Percentiles rank a stretch among this genome's conserved stretches.
phyloP scores from a whole-genome alignment of 2,329 filamentous ascomycete species.

The Elsinoe australis region DNA sequence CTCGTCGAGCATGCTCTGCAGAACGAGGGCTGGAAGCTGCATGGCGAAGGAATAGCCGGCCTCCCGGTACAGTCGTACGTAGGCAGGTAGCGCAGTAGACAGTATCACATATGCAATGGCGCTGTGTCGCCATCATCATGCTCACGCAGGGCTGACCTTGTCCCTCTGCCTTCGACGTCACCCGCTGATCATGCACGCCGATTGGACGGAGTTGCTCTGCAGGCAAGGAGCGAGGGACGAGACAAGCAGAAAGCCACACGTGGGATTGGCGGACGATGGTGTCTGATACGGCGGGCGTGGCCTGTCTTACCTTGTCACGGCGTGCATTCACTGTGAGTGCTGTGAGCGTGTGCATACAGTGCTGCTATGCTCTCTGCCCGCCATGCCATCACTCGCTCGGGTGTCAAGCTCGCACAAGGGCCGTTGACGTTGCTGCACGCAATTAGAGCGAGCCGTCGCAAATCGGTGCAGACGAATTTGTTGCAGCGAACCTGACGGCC shows the following conservation, averaged over 20 bases:
- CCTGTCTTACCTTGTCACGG: conserved; percentile 1
- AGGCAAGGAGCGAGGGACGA: background rate
- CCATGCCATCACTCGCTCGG: no score
- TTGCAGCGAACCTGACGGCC: background rate
- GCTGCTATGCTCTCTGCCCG: no score
- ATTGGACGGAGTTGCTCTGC: background rate
- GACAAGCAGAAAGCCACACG: conserved; percentile 15
- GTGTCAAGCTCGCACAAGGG: conserved; percentile 11
- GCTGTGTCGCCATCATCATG: no score
- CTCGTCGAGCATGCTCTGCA: no score
- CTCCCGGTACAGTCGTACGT: background rate
- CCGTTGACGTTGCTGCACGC: conserved; percentile 10
- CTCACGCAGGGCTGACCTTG: conserved; percentile 8
- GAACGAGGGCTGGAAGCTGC: no score
- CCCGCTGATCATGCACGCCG: conserved; percentile 9
- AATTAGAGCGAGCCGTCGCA: conserved; percentile 5
- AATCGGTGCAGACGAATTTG: background rate
- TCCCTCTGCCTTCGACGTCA: conserved; percentile 13
- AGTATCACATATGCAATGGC: no score
- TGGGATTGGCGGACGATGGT: conserved; percentile 6
- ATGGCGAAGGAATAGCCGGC: background rate
- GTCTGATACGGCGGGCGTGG: conserved; percentile 9
- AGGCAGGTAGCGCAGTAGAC: no score
- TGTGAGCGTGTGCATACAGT: background rate
- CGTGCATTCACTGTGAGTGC: background rate